A percentile compares a stretch with the other conserved stretches of the same genome.
phyloP scores from a whole-genome alignment of 108 stramenopile genomes.

The Nannochloropsis salina region DNA sequence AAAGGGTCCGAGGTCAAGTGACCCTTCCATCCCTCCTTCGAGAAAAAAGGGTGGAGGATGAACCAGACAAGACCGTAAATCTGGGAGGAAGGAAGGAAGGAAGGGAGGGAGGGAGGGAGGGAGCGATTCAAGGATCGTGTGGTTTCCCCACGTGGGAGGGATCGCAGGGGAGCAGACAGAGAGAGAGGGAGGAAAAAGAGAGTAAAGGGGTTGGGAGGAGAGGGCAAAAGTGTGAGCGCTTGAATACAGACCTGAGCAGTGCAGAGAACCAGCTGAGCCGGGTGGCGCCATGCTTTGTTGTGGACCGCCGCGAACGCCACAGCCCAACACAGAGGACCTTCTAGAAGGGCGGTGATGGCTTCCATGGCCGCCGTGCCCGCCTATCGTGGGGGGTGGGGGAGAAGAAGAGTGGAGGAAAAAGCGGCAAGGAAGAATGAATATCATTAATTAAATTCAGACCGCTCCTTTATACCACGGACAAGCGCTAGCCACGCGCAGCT shows the following conservation, averaged over 20 bases:
- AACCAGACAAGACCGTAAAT: slow-evolving; percentile 20
- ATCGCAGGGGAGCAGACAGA: not conserved
- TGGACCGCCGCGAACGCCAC: slow-evolving; percentile 18
- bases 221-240: not conserved
- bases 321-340: slow-evolving; percentile 24
- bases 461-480: too few relatives aligned
- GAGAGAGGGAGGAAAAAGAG: not conserved
- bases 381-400: not conserved
- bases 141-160: not conserved
- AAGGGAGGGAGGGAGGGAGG: not conserved
- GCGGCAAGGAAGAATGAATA: not conserved
- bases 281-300: slow-evolving; percentile 4
- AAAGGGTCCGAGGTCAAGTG: not conserved
- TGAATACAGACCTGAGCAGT: not conserved
- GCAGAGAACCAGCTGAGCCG: slow-evolving; percentile 24
- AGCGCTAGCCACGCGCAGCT: too few relatives aligned
- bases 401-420: not conserved
- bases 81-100: not conserved
- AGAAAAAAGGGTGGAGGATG: not conserved
- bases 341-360: slow-evolving; percentile 23
- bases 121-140: not conserved
- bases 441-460: too few relatives aligned
- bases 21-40: not conserved
- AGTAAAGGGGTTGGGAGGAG: not conserved
- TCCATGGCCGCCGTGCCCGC: slow-evolving; percentile 32